Conservation (phyloP, 2,329 filamentous ascomycete genomes). For the Alternaria rosae region DNA sequence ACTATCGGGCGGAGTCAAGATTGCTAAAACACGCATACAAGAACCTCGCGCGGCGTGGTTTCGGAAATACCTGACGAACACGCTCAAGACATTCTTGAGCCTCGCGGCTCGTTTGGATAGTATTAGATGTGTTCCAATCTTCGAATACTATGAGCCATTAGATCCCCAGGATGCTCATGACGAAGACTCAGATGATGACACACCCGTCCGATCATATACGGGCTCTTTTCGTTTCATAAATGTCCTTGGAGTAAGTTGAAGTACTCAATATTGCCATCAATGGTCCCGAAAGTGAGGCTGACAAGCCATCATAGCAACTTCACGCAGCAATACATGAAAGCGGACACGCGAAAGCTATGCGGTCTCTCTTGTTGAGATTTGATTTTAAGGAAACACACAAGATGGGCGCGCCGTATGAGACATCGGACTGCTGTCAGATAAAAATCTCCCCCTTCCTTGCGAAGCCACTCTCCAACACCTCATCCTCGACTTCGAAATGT, state of each 20-base stretch:
- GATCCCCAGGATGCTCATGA: background rate
- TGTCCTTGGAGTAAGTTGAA: background rate
- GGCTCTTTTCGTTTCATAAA: background rate
- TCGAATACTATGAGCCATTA: background rate
- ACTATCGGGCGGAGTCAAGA: background rate
- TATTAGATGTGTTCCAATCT: background rate
- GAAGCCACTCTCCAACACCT: background rate
- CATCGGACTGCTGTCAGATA: background rate
- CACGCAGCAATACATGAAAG: background rate
- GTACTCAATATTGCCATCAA: background rate
- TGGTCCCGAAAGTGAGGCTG: background rate
- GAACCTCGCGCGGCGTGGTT: background rate
- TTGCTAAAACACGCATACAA: background rate
- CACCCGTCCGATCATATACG: too few relatives aligned
- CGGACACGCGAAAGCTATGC: background rate
- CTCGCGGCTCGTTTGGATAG: background rate
- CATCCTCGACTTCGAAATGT: background rate
- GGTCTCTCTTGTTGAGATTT: background rate
- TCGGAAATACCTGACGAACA: background rate
- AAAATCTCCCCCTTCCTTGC: background rate
- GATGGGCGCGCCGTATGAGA: background rate
- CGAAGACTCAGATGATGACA: too few relatives aligned
- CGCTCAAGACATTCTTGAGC: background rate
- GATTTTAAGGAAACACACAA: background rate
- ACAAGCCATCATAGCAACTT: background rate